Evolutionary conservation across 306 rosid species (phyloP), one percentile per base, ranked within the genome.

Genomic region (Begonia peltatifolia): DNA sequence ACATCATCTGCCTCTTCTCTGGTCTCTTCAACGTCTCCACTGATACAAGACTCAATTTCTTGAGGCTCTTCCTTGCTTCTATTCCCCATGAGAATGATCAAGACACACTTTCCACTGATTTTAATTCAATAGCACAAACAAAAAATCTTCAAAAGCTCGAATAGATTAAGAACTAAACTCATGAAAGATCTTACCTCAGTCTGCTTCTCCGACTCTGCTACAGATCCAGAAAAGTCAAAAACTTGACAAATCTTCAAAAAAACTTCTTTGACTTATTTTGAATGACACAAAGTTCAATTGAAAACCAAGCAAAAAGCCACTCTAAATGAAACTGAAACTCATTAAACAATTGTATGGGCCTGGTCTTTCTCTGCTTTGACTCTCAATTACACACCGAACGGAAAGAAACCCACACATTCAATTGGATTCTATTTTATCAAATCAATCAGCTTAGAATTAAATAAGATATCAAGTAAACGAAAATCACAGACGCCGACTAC

Each of bases 11-110:
- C 12, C 68, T 71, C 80, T 9, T 44, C 61, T 42, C 68, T 53
- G 43, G 52, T 71, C 69, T 83, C 87, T 54, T 46, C 60, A 44
- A 54, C 43, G 41, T 75, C 78, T 20, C 52, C 72, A 14, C 61
- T 63, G 12, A 56, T 63, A 11, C 18, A 52, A 36, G 46, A 65
- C 72, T 75, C 84, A 38, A 75, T 72, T 72, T 86, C 96, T 51
- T 30, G 59, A 22, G 42, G 17, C 55, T 65, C 84, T 44, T 71
- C 81, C 4, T 20, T 42, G 46, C 48, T 63, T 30, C 47, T 15
- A 55, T 36, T 62, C 43, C 64, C 59, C 87, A 83, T 83, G 66
- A 43, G 63, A 57, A 52, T 51, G 55, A 59, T 51, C 49, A 64
- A 55, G 59, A 47, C 41, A 35, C 16, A 61, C 58, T 10, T 41